phyloP scores from a whole-genome alignment of 129 eudicot genomes.

The Arctium lappa region DNA sequence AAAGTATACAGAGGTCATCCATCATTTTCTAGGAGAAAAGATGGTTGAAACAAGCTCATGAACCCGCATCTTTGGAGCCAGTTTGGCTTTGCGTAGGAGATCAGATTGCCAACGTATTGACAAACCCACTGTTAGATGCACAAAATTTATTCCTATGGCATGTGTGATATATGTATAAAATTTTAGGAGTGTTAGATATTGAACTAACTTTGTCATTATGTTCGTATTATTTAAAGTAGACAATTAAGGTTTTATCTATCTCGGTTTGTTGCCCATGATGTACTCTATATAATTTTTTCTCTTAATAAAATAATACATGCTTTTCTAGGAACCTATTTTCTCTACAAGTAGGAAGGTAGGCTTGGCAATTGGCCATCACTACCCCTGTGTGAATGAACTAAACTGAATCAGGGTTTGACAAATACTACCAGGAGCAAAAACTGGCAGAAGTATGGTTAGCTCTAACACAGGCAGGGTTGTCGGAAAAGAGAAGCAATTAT shows the following conservation, averaged over 20 bases:
- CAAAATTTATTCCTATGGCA: too few species aligned
- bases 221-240: not conserved
- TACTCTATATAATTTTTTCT: too few species aligned
- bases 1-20: not conserved
- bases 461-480: not conserved
- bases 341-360: too few species aligned
- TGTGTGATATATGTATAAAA: too few species aligned
- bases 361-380: too few species aligned
- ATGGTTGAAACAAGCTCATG: not conserved
- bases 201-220: not conserved
- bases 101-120: not conserved
- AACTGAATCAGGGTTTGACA: too few species aligned
- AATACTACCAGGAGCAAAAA: too few species aligned
- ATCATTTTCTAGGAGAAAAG: not conserved
- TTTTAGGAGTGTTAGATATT: not conserved
- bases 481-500: not conserved
- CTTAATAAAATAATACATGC: too few species aligned
- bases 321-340: too few species aligned
- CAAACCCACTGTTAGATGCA: not conserved
- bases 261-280: not conserved
- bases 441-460: not conserved
- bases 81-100: not conserved
- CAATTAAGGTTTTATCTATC: not conserved
- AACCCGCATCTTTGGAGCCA: not conserved
- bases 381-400: too few species aligned